A percentile compares a stretch with the other conserved stretches of the same genome.
Evolutionary conservation across 331 rosid species (phyloP).

Genomic region (Quercus lobata): DNA sequence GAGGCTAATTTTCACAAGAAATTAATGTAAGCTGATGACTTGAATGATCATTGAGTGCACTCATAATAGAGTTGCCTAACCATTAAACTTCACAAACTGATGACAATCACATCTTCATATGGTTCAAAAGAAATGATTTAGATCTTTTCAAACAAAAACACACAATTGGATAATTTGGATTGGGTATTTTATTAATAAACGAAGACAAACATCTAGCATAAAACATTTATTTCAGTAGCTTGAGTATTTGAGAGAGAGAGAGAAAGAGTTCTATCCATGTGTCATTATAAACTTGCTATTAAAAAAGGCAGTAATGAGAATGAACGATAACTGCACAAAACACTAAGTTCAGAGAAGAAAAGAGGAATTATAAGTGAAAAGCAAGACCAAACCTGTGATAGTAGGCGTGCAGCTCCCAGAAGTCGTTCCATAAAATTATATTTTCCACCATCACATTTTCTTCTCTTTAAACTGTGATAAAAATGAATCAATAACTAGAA

Average conservation of each 20-base stretch:
- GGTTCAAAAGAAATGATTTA: neutral
- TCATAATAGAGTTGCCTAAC: neutral
- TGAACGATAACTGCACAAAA: neutral
- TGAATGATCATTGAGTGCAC: neutral
- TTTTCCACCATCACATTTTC: conserved; percentile 55
- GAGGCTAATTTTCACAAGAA: neutral
- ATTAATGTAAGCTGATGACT: neutral
- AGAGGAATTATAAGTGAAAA: conserved; percentile 6
- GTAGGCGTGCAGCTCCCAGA: conserved; percentile 70
- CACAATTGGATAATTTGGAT: neutral
- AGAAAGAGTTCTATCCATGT: neutral
- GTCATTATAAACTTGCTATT: neutral
- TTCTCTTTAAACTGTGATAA: conserved; percentile 64
- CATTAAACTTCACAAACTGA: neutral
- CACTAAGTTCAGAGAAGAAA: neutral
- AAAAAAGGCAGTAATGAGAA: conserved; percentile 2
- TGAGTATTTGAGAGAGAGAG: neutral
- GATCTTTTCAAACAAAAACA: neutral
- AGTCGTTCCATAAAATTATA: conserved; percentile 75
- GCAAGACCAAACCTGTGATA: conserved; percentile 51
- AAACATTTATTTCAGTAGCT: neutral
- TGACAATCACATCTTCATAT: neutral
- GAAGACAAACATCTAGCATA: neutral
- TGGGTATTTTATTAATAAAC: neutral
- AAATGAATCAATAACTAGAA: conserved; percentile 9